These are phyloP conservation scores for Pestalotiopsis sp. DNA, from an alignment of 2,329 filamentous ascomycete species.

Conservation along the genomic window DNA sequence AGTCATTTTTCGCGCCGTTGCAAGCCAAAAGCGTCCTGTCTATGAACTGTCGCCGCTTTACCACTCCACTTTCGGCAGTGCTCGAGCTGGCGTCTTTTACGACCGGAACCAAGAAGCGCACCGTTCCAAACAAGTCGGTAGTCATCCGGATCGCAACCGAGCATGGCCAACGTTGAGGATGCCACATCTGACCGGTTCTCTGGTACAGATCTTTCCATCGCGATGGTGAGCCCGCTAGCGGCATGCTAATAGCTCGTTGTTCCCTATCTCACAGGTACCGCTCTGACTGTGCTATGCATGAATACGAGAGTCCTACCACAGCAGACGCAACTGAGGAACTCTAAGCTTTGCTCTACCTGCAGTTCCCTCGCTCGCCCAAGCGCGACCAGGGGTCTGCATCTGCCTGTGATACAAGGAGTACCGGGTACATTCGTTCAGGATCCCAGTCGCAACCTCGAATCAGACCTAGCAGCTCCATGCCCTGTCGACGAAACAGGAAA, in stretches of 20 bases:
- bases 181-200: background rate
- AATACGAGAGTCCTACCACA: conserved; percentile 8
- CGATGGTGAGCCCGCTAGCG: background rate
- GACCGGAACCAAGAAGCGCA: background rate
- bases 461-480: background rate
- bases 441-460: background rate
- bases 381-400: background rate
- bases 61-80: background rate
- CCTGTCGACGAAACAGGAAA: conserved; percentile 1
- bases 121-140: background rate
- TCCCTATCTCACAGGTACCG: conserved; percentile 2
- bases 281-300: conserved; percentile 5
- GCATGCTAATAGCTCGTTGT: background rate
- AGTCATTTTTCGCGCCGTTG: background rate
- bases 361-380: background rate
- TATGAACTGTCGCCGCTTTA: background rate
- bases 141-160: background rate
- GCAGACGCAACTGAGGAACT: conserved; percentile 4
- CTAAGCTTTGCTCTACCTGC: background rate
- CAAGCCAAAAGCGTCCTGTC: conserved; percentile 3
- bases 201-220: background rate
- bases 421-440: background rate
- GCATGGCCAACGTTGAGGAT: background rate
- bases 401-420: background rate
- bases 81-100: background rate